phyloP scores from a whole-genome alignment of 306 rosid genomes.

The Trifolium pratense region DNA sequence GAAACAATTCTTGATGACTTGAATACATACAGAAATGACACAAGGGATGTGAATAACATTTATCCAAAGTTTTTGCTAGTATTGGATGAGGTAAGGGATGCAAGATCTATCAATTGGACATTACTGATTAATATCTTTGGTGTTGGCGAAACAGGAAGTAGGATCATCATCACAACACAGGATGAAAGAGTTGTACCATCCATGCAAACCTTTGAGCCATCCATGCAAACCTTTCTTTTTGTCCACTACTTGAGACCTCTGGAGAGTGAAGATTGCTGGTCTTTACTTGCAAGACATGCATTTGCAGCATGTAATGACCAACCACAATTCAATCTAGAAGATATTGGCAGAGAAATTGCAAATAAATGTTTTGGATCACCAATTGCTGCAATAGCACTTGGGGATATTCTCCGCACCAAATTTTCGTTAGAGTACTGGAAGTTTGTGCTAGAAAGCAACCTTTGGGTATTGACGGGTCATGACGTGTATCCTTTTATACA shows the following conservation, averaged over 20 bases:
- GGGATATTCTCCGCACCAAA: not conserved
- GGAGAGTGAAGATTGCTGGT: conserved; percentile 43
- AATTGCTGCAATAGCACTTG: conserved; percentile 46
- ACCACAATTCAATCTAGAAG: conserved; percentile 15
- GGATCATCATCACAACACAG: conserved; percentile 10
- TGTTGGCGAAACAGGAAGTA: not conserved
- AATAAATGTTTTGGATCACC: conserved; percentile 52
- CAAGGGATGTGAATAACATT: not conserved
- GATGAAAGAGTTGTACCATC: conserved; percentile 41
- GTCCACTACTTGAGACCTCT: conserved; percentile 40
- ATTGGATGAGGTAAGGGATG: conserved; percentile 50
- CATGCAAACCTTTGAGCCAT: not conserved
- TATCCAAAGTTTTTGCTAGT: conserved; percentile 37
- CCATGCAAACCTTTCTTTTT: conserved; percentile 40
- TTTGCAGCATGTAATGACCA: conserved; percentile 25
- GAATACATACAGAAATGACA: not conserved
- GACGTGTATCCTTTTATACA: not conserved
- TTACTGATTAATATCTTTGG: not conserved
- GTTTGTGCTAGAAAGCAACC: not conserved
- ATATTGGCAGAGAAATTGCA: conserved; percentile 45
- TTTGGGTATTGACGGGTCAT: not conserved
- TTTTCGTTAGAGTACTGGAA: not conserved
- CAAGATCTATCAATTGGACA: conserved; percentile 45
- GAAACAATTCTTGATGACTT: not conserved
- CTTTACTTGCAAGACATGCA: conserved; percentile 42